phyloP scores from a whole-genome alignment of 768 basidiomycete genomes.

The Leccinum rimulosum region DNA sequence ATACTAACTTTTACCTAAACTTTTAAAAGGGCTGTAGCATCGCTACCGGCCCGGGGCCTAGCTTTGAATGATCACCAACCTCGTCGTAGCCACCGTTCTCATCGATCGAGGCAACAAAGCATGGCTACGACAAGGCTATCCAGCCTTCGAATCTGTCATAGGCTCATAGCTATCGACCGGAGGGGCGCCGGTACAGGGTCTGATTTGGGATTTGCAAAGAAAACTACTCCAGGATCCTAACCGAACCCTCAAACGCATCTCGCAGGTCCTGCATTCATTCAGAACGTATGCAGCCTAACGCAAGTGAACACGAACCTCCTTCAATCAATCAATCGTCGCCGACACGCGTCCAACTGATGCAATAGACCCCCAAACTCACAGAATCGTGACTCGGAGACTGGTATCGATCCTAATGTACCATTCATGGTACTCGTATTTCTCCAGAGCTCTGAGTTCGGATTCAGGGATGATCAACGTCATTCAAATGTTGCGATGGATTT shows the following conservation, averaged over 20 bases:
- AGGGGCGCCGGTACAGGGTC: slow-evolving; percentile 42
- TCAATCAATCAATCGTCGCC: background rate
- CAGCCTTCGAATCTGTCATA: slow-evolving; percentile 81
- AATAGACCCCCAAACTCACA: slow-evolving; percentile 64
- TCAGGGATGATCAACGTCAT: too few relatives aligned
- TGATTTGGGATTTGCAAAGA: slow-evolving; percentile 57
- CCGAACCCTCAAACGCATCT: slow-evolving; percentile 81
- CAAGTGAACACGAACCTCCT: background rate
- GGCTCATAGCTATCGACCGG: slow-evolving; percentile 57
- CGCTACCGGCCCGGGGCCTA: too few relatives aligned
- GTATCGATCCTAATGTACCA: background rate
- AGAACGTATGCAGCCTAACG: slow-evolving; percentile 44
- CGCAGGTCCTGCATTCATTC: slow-evolving; percentile 77
- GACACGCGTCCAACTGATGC: slow-evolving; percentile 58
- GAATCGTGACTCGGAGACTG: slow-evolving; percentile 46
- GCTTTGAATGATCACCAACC: too few relatives aligned
- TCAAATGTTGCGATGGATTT: too few relatives aligned
- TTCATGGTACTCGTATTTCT: slow-evolving; percentile 5
- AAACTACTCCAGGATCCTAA: slow-evolving; percentile 71
- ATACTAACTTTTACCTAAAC: too few relatives aligned
- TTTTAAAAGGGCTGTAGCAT: too few relatives aligned
- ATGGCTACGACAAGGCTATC: slow-evolving; percentile 65
- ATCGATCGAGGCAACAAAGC: slow-evolving; percentile 57
- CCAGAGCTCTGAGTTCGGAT: slow-evolving; percentile 60
- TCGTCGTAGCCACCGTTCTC: slow-evolving; percentile 42